Percentiles rank a stretch among this genome's conserved stretches.
Evolutionary conservation across 139 green algal genomes (phyloP).

Genomic region (Chlamydomonas asymmetrica): DNA sequence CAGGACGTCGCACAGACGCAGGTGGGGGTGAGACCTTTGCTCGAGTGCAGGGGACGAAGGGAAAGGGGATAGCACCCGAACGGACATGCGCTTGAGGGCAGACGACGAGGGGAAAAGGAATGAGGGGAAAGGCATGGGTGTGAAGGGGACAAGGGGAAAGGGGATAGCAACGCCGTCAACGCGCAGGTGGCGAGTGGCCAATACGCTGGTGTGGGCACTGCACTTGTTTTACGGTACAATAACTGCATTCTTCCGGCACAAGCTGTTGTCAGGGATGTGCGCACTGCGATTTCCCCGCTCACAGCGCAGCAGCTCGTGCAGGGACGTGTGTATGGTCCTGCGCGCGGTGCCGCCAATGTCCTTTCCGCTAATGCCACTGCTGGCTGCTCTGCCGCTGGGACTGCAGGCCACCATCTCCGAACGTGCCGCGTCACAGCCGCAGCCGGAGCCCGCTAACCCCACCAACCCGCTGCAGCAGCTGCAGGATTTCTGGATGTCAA

Average conservation of each 20-base stretch:
- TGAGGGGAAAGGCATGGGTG: neutral
- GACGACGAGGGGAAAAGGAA: neutral
- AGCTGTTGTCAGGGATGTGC: no score
- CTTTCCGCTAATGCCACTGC: neutral
- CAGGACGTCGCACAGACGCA: slow-evolving; percentile 30
- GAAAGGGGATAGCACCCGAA: neutral
- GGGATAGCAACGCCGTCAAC: neutral
- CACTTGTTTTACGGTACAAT: neutral
- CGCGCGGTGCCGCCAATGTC: neutral
- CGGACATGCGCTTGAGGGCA: neutral
- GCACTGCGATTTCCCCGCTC: no score
- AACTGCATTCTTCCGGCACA: neutral
- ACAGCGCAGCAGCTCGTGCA: no score
- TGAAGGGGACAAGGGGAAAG: neutral
- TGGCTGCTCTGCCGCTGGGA: neutral
- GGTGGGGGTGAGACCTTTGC: no score
- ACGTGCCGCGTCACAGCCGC: neutral
- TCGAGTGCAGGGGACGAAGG: neutral
- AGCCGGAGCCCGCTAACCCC: neutral
- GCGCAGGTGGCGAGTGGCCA: no score
- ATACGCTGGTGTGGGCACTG: neutral
- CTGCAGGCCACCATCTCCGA: slow-evolving; percentile 16
- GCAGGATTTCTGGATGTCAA: slow-evolving; percentile 16
- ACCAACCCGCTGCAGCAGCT: slow-evolving; percentile 15
- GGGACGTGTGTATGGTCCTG: neutral